Conservation (phyloP, 192 early-diverging fungal species). For the Linnemannia schmuckeri region DNA sequence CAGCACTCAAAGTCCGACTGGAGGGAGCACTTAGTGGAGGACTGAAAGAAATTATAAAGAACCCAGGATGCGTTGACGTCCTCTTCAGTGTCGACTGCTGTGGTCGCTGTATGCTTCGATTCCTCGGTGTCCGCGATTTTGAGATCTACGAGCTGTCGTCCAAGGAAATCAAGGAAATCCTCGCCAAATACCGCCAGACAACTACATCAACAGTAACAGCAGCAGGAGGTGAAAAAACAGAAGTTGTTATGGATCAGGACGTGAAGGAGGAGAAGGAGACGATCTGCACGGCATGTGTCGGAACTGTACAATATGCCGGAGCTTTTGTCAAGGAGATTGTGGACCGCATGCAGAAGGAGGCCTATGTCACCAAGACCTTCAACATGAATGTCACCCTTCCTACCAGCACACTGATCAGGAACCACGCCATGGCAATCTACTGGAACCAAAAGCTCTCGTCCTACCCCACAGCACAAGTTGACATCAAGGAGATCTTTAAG, state of each 20-base stretch:
- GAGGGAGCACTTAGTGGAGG: conserved; percentile 13
- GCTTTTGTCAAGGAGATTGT: conserved; percentile 36
- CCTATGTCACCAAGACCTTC: conserved; percentile 46
- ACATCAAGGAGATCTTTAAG: conserved; percentile 75
- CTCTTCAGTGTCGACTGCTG: conserved; percentile 46
- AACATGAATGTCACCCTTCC: conserved; percentile 61
- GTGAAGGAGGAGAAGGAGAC: neutral
- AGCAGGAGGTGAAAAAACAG: neutral
- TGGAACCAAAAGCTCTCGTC: conserved; percentile 27
- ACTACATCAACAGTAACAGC: neutral
- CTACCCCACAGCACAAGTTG: conserved; percentile 31
- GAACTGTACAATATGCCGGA: conserved; percentile 49
- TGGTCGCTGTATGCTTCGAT: conserved; percentile 55
- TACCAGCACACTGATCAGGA: conserved; percentile 54
- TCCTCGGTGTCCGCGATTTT: conserved; percentile 44
- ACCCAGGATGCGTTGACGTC: conserved; percentile 25
- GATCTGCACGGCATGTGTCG: conserved; percentile 50
- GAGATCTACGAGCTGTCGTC: conserved; percentile 43
- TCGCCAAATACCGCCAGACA: neutral
- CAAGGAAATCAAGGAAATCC: conserved; percentile 38
- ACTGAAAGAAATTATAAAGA: neutral
- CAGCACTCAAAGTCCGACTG: conserved; percentile 25
- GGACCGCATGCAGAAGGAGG: conserved; percentile 37
- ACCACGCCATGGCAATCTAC: conserved; percentile 54
- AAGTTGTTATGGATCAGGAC: neutral